Percentiles rank a stretch among this genome's conserved stretches.
phyloP scores from a whole-genome alignment of 2,329 filamentous ascomycete species.

The Epichloe baconii region DNA sequence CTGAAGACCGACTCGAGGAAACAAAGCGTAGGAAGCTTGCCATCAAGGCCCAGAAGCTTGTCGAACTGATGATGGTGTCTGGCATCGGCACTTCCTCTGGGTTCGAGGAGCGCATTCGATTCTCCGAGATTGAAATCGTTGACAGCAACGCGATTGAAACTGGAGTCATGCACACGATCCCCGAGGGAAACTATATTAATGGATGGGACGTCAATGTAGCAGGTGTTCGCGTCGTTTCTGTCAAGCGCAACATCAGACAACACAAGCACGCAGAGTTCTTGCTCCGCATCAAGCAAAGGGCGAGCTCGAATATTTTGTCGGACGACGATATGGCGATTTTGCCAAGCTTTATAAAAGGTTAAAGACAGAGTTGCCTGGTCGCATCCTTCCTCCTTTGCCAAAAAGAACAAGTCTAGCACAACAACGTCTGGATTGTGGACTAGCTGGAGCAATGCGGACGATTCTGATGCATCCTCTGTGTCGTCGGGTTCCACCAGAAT shows the following conservation, averaged over 20 bases:
- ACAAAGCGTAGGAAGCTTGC: slow-evolving; percentile 91
- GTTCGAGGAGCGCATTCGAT: slow-evolving; percentile 93
- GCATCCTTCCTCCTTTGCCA: slow-evolving; percentile 73
- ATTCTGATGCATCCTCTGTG: slow-evolving; percentile 66
- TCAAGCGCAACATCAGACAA: slow-evolving; percentile 77
- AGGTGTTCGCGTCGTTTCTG: slow-evolving; percentile 64
- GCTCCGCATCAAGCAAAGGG: slow-evolving; percentile 65
- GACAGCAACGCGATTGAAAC: slow-evolving; percentile 87
- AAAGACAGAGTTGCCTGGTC: slow-evolving; percentile 77
- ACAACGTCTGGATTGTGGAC: slow-evolving; percentile 46
- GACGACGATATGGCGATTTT: slow-evolving; percentile 82
- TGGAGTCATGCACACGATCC: slow-evolving; percentile 72
- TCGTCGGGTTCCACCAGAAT: slow-evolving; percentile 66
- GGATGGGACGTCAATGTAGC: slow-evolving; percentile 97
- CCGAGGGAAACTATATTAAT: slow-evolving; percentile 79
- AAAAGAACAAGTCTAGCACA: slow-evolving; percentile 81
- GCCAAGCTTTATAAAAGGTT: slow-evolving; percentile 64
- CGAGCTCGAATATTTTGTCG: slow-evolving; percentile 65
- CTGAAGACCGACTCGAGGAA: slow-evolving; percentile 88
- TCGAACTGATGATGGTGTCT: slow-evolving; percentile 99
- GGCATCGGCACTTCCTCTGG: slow-evolving; percentile 90
- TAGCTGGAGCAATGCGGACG: slow-evolving; percentile 40
- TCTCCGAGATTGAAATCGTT: slow-evolving; percentile 93
- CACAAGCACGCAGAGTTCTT: slow-evolving; percentile 94
- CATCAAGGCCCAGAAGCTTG: slow-evolving; percentile 83